Conservation (phyloP, 768 basidiomycete species). For the Candolleomyces eurysporus region DNA sequence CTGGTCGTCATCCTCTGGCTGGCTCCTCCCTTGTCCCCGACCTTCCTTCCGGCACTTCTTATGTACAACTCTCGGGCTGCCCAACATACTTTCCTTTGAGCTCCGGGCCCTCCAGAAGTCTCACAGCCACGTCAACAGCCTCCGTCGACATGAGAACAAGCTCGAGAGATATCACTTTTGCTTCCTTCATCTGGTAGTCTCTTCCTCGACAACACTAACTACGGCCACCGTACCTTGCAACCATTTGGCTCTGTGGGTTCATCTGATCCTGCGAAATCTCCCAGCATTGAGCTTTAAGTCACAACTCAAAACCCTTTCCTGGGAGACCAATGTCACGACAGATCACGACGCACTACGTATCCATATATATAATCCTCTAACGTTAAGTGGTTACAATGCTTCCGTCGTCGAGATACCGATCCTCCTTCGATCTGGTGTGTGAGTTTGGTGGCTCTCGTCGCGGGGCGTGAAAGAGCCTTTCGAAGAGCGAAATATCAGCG, state of each 20-base stretch:
- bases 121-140: not conserved
- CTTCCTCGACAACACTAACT: not conserved
- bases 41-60: too few relatives aligned
- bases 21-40: too few relatives aligned
- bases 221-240: not conserved
- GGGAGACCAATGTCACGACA: too few relatives aligned
- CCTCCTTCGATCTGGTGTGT: not conserved
- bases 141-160: conserved; percentile 4
- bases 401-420: not conserved
- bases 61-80: too few relatives aligned
- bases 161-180: not conserved
- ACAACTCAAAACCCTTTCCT: too few relatives aligned
- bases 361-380: not conserved
- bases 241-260: too few relatives aligned
- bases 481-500: conserved; percentile 1
- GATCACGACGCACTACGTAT: not conserved
- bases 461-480: not conserved
- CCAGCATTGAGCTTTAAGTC: too few relatives aligned
- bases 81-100: not conserved
- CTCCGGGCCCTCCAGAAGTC: not conserved
- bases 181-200: not conserved
- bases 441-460: too few relatives aligned
- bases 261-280: too few relatives aligned
- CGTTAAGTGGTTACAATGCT: not conserved
- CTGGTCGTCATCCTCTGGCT: too few relatives aligned